These are phyloP conservation scores for Mariannaea sp. DNA, from an alignment of 2,329 filamentous ascomycete genomes.

Conservation along the genomic window DNA sequence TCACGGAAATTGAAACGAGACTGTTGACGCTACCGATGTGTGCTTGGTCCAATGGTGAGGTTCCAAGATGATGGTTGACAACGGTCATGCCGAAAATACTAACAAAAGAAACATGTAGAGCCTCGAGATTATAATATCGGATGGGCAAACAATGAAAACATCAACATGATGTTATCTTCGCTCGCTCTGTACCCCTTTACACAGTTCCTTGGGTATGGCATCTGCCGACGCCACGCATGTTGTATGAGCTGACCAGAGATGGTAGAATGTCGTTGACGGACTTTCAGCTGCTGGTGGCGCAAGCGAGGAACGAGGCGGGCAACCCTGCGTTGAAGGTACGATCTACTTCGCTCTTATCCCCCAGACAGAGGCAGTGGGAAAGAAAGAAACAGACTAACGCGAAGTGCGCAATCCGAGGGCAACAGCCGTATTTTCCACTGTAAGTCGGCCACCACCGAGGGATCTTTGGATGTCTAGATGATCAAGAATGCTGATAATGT, in stretches of 20 bases:
- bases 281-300: conserved; percentile 60
- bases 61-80: neutral
- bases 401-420: neutral
- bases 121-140: conserved; percentile 59
- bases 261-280: conserved; percentile 61
- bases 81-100: neutral
- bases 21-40: conserved; percentile 72
- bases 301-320: conserved; percentile 59
- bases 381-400: conserved; percentile 12
- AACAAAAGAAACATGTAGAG: conserved; percentile 43
- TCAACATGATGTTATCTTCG: conserved; percentile 59
- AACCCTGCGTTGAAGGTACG: conserved; percentile 61
- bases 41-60: conserved; percentile 69
- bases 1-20: conserved; percentile 68
- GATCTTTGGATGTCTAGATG: neutral
- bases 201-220: conserved; percentile 51
- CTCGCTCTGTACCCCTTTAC: conserved; percentile 62
- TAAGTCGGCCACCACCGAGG: conserved; percentile 45
- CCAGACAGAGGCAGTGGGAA: neutral
- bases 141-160: conserved; percentile 56
- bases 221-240: neutral
- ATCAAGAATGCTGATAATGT: conserved; percentile 16
- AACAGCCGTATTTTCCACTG: conserved; percentile 65
- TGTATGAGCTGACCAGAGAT: conserved; percentile 9
- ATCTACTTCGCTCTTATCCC: neutral